Evolutionary conservation across 768 basidiomycete genomes (phyloP).

Genomic region (Neoboletus brunneissimus): DNA sequence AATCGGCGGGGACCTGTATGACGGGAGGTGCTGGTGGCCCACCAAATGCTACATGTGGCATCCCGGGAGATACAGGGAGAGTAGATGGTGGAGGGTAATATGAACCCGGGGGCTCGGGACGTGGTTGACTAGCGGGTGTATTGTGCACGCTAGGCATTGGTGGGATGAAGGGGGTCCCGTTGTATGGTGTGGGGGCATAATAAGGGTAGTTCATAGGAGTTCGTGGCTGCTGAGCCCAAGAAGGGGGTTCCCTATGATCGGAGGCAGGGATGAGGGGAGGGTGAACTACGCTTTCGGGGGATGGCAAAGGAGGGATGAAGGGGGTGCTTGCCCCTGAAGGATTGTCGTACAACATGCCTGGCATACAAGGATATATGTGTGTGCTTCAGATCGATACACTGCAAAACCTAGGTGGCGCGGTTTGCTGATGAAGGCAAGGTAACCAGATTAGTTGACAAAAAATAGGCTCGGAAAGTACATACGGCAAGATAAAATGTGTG

Average conservation of each 20-base stretch:
- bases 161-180: conserved; percentile 39
- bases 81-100: conserved; percentile 31
- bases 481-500: conserved; percentile 10
- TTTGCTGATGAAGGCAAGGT: not conserved
- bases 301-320: conserved; percentile 40
- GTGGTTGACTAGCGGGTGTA: conserved; percentile 24
- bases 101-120: conserved; percentile 29
- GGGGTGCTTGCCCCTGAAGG: conserved; percentile 35
- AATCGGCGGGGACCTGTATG: conserved; percentile 28
- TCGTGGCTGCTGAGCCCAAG: conserved; percentile 37
- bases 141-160: conserved; percentile 27
- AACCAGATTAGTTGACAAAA: conserved; percentile 6
- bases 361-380: conserved; percentile 23
- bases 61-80: conserved; percentile 26
- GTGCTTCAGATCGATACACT: conserved; percentile 22
- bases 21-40: conserved; percentile 3
- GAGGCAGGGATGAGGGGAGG: conserved; percentile 37
- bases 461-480: conserved; percentile 5
- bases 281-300: conserved; percentile 31
- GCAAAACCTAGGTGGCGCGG: conserved; percentile 16
- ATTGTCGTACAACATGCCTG: conserved; percentile 29
- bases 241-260: conserved; percentile 26
- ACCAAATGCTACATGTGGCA: conserved; percentile 6
- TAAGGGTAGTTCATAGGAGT: conserved; percentile 37
- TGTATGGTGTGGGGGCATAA: conserved; percentile 40